Percentiles rank a stretch among this genome's conserved stretches.
Evolutionary conservation across 441 rosid genomes (phyloP).

Genomic region (Pelargonium myrrhifolium): DNA sequence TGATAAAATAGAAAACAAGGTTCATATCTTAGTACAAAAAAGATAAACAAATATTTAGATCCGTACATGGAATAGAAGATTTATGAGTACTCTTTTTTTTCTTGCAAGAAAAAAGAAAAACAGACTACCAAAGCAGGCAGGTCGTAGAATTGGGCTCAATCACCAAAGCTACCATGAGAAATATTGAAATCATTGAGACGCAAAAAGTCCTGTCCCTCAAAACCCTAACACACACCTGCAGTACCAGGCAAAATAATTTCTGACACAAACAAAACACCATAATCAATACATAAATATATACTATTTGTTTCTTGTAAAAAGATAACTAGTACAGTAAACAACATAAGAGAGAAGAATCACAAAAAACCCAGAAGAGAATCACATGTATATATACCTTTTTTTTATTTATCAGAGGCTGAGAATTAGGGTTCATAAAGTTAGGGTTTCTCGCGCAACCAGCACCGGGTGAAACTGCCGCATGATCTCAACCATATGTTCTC

Average conservation of each 20-base stretch:
- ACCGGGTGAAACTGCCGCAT: slow-evolving; percentile 88
- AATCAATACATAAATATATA: not conserved
- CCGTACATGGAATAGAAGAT: too few relatives aligned
- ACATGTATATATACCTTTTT: slow-evolving; percentile 5
- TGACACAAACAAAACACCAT: not conserved
- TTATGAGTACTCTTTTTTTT: too few relatives aligned
- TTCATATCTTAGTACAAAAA: too few relatives aligned
- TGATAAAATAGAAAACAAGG: too few relatives aligned
- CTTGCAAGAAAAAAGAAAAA: too few relatives aligned
- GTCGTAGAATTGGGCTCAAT: not conserved
- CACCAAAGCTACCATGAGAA: not conserved
- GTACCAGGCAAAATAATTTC: slow-evolving; percentile 1
- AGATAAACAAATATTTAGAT: too few relatives aligned
- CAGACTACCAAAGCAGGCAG: too few relatives aligned
- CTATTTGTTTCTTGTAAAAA: not conserved
- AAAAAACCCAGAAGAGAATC: not conserved
- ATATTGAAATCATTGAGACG: not conserved
- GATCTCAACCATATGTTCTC: slow-evolving; percentile 49
- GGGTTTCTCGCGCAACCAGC: slow-evolving; percentile 44
- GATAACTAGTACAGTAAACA: not conserved
- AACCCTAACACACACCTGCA: not conserved
- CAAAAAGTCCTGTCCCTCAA: not conserved
- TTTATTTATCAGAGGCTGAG: not conserved
- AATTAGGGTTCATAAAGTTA: slow-evolving; percentile 27
- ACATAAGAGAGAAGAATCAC: not conserved